Conservation (phyloP, 345 rosid genomes). For the Noccaea bulbosa region DNA sequence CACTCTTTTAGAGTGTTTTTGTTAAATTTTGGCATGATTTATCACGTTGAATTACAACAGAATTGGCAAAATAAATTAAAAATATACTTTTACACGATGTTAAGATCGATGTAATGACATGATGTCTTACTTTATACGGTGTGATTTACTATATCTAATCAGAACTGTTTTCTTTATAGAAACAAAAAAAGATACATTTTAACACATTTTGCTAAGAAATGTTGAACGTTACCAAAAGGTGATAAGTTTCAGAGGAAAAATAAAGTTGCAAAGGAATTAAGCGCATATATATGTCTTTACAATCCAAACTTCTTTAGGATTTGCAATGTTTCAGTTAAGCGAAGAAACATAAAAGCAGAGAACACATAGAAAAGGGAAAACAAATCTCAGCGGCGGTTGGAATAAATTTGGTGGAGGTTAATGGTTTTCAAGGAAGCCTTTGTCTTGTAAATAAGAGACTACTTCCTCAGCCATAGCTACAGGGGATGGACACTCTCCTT, state of each 20-base stretch:
- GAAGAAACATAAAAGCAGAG: slow-evolving; percentile 10
- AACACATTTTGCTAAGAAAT: not conserved
- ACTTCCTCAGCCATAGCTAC: slow-evolving; percentile 73
- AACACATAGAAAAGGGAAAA: not conserved
- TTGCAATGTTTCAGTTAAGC: slow-evolving; percentile 10
- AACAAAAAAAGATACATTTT: too few relatives aligned
- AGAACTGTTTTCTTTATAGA: too few relatives aligned
- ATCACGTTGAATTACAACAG: too few relatives aligned
- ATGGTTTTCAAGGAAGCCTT: slow-evolving; percentile 65
- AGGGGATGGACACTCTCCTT: slow-evolving; percentile 76
- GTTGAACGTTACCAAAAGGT: not conserved
- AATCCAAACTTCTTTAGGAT: not conserved
- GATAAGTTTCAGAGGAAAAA: not conserved
- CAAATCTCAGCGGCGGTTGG: slow-evolving; percentile 18
- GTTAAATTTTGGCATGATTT: too few relatives aligned
- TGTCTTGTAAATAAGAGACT: slow-evolving; percentile 67
- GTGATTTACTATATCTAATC: too few relatives aligned
- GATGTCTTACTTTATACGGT: too few relatives aligned
- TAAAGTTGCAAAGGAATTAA: slow-evolving; percentile 8
- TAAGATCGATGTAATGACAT: too few relatives aligned
- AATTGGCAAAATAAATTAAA: too few relatives aligned
- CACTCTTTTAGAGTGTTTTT: too few relatives aligned
- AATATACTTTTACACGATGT: too few relatives aligned
- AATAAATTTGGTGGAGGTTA: slow-evolving; percentile 31
- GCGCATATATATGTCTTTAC: slow-evolving; percentile 3